Evolutionary conservation across 2,329 filamentous ascomycete genomes (phyloP).

Genomic region (Aspergillus fumigatiaffinis): DNA sequence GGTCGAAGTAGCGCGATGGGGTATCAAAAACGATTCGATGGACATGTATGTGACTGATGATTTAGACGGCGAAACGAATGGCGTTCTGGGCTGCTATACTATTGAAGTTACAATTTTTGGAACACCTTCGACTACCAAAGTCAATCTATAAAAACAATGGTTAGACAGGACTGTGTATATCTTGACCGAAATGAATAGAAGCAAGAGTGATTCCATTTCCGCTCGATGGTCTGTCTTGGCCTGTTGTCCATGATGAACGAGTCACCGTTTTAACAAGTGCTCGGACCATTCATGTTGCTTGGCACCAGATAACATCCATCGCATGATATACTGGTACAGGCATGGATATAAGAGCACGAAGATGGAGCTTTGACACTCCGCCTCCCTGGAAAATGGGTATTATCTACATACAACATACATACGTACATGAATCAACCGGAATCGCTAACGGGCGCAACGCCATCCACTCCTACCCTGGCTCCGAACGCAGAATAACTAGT

Average conservation of each 20-base stretch:
- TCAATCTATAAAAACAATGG: not conserved
- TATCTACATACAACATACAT: not conserved
- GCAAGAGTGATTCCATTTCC: not conserved
- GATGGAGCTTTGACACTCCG: not conserved
- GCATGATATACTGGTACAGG: not conserved
- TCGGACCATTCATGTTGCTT: not conserved
- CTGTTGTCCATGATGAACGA: not conserved
- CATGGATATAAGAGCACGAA: not conserved
- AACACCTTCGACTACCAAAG: not conserved
- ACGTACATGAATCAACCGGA: not conserved
- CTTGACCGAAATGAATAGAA: not conserved
- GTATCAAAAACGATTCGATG: not conserved
- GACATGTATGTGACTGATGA: not conserved
- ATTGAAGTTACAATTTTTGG: not conserved
- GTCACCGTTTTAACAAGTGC: not conserved
- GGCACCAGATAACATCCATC: not conserved
- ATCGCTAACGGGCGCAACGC: not conserved
- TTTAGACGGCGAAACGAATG: not conserved
- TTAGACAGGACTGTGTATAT: not conserved
- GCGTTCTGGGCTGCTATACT: not conserved
- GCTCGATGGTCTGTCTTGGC: not conserved
- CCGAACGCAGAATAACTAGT: not conserved
- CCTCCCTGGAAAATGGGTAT: not conserved
- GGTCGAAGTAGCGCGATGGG: not conserved
- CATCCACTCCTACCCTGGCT: not conserved